These are phyloP conservation scores for Suillus subalutaceus DNA, from an alignment of 768 basidiomycete species.

Conservation along the genomic window DNA sequence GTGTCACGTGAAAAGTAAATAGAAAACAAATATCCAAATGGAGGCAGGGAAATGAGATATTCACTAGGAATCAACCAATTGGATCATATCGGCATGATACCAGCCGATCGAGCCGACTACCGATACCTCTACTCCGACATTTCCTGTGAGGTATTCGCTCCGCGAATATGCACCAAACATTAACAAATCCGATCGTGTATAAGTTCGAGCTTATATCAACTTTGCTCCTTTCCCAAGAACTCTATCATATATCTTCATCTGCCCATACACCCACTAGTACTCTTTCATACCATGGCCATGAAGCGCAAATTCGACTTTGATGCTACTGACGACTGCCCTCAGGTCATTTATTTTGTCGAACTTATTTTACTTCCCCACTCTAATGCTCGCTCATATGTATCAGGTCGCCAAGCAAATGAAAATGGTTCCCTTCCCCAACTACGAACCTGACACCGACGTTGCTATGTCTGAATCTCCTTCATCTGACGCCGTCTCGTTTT, in stretches of 20 bases:
- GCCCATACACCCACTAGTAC: constrained; percentile 12
- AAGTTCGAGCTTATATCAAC: constrained; percentile 31
- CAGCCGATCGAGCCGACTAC: constrained; percentile 15
- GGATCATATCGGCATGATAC: constrained; percentile 25
- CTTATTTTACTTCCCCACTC: constrained; percentile 24
- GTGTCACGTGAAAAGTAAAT: constrained; percentile 2
- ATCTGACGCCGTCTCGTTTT: constrained; percentile 62
- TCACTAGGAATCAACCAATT: constrained; percentile 25
- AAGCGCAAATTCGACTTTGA: constrained; percentile 78
- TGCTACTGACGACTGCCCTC: constrained; percentile 52
- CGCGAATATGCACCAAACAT: constrained; percentile 31
- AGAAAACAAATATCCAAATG: constrained; percentile 10
- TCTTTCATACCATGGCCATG: constrained; percentile 52
- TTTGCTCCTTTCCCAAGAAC: constrained; percentile 30
- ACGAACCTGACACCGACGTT: constrained; percentile 63
- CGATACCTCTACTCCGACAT: constrained; percentile 26
- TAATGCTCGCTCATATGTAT: constrained; percentile 15
- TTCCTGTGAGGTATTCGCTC: constrained; percentile 15
- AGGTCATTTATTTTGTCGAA: constrained; percentile 35
- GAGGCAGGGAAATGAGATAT: constrained; percentile 10
- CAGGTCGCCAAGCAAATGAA: constrained; percentile 72
- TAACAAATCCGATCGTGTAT: constrained; percentile 29
- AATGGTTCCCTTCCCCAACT: constrained; percentile 74
- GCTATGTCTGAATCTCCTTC: constrained; percentile 63
- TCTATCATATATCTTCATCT: constrained; percentile 12